A percentile compares a stretch with the other conserved stretches of the same genome.
phyloP scores from a whole-genome alignment of 305 asterid species.

The Solanum hybrid region DNA sequence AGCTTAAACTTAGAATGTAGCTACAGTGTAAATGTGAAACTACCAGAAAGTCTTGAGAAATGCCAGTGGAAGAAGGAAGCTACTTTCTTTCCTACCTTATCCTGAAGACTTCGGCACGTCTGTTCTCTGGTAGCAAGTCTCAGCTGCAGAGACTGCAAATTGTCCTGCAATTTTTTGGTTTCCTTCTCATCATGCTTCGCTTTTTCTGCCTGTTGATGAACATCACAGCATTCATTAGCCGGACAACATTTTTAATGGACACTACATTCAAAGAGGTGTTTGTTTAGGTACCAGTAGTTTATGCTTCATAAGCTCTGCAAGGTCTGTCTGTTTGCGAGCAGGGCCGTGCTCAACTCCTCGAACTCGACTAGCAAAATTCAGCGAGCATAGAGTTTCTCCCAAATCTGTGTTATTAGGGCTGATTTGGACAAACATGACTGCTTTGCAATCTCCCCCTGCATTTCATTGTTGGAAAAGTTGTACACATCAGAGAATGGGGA shows the following conservation, averaged over 20 bases:
- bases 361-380: conserved; percentile 89
- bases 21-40: not conserved
- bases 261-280: not conserved
- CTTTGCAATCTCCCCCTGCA: conserved; percentile 96
- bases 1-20: not conserved
- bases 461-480: conserved; percentile 1
- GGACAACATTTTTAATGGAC: conserved; percentile 5
- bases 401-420: conserved; percentile 63
- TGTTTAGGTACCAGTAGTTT: conserved; percentile 64
- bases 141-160: conserved; percentile 60
- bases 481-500: not conserved
- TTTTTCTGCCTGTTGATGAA: conserved; percentile 67
- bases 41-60: not conserved
- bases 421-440: conserved; percentile 90
- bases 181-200: conserved; percentile 90
- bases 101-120: conserved; percentile 68
- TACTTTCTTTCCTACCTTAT: conserved; percentile 40
- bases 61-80: not conserved
- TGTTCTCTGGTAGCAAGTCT: conserved; percentile 78
- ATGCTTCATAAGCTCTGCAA: conserved; percentile 63
- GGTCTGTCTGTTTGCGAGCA: conserved; percentile 73
- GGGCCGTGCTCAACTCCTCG: conserved; percentile 97
- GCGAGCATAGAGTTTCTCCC: conserved; percentile 89
- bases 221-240: not conserved
- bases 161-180: conserved; percentile 80